phyloP scores from a whole-genome alignment of 1,284 basidiomycete species.

The Peniophora sp. region DNA sequence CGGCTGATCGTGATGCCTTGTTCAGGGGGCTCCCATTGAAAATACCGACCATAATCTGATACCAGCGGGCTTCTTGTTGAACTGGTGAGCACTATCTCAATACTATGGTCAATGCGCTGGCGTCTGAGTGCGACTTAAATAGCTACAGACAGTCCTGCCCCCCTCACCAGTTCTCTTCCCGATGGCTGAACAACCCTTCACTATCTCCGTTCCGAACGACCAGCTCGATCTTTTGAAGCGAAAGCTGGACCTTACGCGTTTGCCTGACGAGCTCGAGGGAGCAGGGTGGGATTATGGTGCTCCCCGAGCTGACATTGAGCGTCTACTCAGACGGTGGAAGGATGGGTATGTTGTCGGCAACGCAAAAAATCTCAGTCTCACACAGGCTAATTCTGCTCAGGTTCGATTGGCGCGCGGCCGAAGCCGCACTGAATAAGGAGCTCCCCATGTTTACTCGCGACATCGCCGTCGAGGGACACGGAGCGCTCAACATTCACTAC shows the following conservation, averaged over 20 bases:
- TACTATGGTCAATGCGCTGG: too few relatives aligned
- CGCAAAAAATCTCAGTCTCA: too few relatives aligned
- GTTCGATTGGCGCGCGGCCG: conserved; percentile 37
- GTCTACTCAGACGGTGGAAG: conserved; percentile 31
- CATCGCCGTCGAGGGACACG: conserved; percentile 28
- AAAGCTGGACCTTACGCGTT: conserved; percentile 25
- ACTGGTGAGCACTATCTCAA: too few relatives aligned
- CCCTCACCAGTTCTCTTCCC: too few relatives aligned
- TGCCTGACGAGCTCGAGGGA: conserved; percentile 35
- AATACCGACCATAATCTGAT: too few relatives aligned
- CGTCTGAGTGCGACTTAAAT: too few relatives aligned
- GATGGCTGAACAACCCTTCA: conserved; percentile 16
- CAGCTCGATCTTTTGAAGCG: conserved; percentile 19
- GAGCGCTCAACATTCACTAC: conserved; percentile 30
- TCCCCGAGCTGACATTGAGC: conserved; percentile 30
- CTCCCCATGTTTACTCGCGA: conserved; percentile 37
- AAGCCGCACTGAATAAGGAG: conserved; percentile 28
- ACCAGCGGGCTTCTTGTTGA: too few relatives aligned
- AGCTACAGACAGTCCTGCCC: too few relatives aligned
- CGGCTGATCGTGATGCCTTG: too few relatives aligned
- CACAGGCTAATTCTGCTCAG: too few relatives aligned
- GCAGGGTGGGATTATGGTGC: conserved; percentile 30
- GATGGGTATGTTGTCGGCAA: too few relatives aligned
- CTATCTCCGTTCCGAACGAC: conserved; percentile 24
- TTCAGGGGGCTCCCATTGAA: too few relatives aligned